Conservation (phyloP, 345 rosid species). For the Hibiscus trionum region DNA sequence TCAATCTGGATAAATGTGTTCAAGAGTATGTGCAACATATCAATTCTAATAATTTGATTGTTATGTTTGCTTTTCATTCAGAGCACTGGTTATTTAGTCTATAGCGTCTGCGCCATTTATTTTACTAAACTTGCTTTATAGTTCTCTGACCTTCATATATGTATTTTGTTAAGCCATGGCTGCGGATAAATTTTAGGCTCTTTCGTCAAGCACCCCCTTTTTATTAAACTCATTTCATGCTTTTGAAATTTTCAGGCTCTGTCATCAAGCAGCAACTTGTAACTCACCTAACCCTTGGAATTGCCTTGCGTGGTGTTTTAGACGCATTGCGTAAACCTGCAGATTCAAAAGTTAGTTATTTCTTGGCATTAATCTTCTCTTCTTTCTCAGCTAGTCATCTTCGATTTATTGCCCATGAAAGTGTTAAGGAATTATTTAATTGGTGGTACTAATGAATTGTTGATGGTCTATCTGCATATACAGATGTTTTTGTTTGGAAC, state of each 20-base stretch:
- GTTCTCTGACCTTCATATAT: not conserved
- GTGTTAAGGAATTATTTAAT: not conserved
- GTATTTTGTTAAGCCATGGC: not conserved
- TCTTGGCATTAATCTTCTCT: not conserved
- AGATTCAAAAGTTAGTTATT: conserved; percentile 77
- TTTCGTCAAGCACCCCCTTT: conserved; percentile 52
- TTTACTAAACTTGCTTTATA: not conserved
- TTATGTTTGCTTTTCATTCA: not conserved
- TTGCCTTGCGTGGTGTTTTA: conserved; percentile 86
- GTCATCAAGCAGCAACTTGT: conserved; percentile 96
- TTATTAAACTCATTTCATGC: not conserved
- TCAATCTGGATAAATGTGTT: not conserved
- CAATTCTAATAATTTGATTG: not conserved
- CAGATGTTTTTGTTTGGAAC: conserved; percentile 98
- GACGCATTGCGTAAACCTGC: conserved; percentile 96
- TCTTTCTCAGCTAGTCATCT: not conserved
- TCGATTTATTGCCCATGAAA: not conserved
- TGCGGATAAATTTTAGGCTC: conserved; percentile 45
- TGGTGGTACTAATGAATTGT: not conserved
- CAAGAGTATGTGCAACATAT: not conserved
- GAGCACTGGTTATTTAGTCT: not conserved
- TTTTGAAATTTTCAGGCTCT: conserved; percentile 52
- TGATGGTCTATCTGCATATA: conserved; percentile 13
- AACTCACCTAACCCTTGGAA: conserved; percentile 82
- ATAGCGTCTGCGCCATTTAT: not conserved